phyloP scores from a whole-genome alignment of 768 basidiomycete species.

The Phaeolepiota aurea region DNA sequence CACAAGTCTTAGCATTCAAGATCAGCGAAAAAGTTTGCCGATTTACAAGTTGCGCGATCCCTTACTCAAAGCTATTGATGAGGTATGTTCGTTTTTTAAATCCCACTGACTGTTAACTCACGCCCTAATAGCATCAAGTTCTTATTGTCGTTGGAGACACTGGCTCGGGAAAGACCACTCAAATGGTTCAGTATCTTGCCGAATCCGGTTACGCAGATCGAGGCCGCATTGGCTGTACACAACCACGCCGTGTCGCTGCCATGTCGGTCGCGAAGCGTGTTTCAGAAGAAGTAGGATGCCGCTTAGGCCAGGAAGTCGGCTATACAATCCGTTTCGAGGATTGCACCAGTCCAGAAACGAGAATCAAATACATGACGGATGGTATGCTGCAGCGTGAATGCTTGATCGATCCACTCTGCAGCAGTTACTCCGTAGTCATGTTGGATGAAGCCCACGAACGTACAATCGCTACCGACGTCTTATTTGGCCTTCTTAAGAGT shows the following conservation, averaged over 20 bases:
- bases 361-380: conserved; percentile 99
- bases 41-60: conserved; percentile 93
- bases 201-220: conserved; percentile 89
- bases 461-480: conserved; percentile 95
- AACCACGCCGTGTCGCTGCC: conserved; percentile 97
- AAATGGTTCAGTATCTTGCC: conserved; percentile 98
- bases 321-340: conserved; percentile 99
- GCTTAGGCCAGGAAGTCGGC: conserved; percentile 95
- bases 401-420: conserved; percentile 90
- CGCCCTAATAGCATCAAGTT: conserved; percentile 70
- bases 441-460: conserved; percentile 98
- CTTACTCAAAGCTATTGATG: conserved; percentile 80
- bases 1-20: conserved; percentile 83
- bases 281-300: conserved; percentile 95
- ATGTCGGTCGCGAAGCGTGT: conserved; percentile 99
- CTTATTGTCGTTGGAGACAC: conserved; percentile 98
- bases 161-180: conserved; percentile 97
- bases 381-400: conserved; percentile 99
- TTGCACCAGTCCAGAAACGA: conserved; percentile 95
- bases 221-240: conserved; percentile 93
- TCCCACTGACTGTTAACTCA: conserved; percentile 9
- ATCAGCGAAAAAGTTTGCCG: conserved; percentile 85
- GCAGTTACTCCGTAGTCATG: conserved; percentile 92
- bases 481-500: conserved; percentile 95
- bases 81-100: conserved; percentile 43